phyloP scores from a whole-genome alignment of 768 basidiomycete species.

The Calvatia gigantea region DNA sequence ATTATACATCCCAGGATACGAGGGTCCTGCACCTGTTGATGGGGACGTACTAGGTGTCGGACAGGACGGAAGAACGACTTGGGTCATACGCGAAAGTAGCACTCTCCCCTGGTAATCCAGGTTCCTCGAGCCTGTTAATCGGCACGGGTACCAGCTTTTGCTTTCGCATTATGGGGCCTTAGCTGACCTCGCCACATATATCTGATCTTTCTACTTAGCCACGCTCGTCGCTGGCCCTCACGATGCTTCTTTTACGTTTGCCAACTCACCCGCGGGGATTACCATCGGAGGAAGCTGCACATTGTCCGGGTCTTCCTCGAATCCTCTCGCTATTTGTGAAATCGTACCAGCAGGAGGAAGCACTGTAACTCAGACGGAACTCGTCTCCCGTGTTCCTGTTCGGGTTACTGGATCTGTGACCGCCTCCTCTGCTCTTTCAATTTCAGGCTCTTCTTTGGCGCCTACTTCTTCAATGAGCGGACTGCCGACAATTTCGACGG shows the following conservation, averaged over 20 bases:
- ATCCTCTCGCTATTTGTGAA: background rate
- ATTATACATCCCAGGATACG: constrained; percentile 43
- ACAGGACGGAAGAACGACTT: background rate
- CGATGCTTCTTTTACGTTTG: constrained; percentile 36
- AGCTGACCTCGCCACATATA: background rate
- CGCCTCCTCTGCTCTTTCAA: background rate
- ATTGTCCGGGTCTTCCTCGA: constrained; percentile 13
- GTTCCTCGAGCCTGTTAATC: background rate
- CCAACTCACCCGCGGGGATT: constrained; percentile 19
- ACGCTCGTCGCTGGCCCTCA: constrained; percentile 35
- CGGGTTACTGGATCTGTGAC: background rate
- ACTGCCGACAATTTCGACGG: too few relatives aligned
- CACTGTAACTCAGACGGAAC: background rate
- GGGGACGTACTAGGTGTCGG: constrained; percentile 34
- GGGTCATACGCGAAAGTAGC: background rate
- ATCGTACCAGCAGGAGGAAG: background rate
- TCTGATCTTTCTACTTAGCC: background rate
- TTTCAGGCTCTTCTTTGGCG: background rate
- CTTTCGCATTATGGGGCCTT: background rate
- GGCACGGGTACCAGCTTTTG: background rate
- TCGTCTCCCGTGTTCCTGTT: background rate
- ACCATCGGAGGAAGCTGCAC: constrained; percentile 22
- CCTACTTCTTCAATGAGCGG: too few relatives aligned
- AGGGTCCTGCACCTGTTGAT: constrained; percentile 36
- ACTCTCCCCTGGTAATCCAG: background rate